Conservation (phyloP, 495 filamentous ascomycete species). For the Lophiostoma macrostomum region DNA sequence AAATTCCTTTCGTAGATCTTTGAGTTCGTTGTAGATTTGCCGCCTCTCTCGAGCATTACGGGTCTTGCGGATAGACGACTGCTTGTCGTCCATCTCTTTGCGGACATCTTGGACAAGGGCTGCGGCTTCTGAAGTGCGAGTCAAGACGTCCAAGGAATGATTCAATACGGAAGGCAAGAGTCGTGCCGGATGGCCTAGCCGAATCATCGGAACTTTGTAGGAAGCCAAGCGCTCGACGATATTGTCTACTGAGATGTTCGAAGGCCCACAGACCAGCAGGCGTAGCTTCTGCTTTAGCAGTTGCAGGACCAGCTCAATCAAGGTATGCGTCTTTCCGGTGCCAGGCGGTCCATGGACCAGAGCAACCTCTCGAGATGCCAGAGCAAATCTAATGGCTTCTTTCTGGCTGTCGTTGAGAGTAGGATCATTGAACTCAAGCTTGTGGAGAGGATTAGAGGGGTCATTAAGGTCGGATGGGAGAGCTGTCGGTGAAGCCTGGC, state of each 20-base stretch:
- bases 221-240: slow-evolving; percentile 91
- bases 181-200: slow-evolving; percentile 89
- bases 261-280: slow-evolving; percentile 89
- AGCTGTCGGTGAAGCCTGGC: slow-evolving; percentile 57
- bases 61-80: slow-evolving; percentile 83
- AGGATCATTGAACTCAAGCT: slow-evolving; percentile 71
- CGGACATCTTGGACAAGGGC: slow-evolving; percentile 88
- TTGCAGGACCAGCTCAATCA: slow-evolving; percentile 92
- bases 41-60: slow-evolving; percentile 73
- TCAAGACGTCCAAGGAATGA: slow-evolving; percentile 90
- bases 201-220: slow-evolving; percentile 79
- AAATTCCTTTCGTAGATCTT: slow-evolving; percentile 83
- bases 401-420: slow-evolving; percentile 87
- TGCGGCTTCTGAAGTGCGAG: slow-evolving; percentile 83
- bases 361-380: slow-evolving; percentile 78
- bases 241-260: slow-evolving; percentile 96
- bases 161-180: slow-evolving; percentile 83
- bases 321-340: slow-evolving; percentile 94
- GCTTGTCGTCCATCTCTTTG: slow-evolving; percentile 88
- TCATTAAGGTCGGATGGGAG: slow-evolving; percentile 47
- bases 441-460: slow-evolving; percentile 40
- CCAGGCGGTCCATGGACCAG: slow-evolving; percentile 95
- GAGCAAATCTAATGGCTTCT: slow-evolving; percentile 83
- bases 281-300: slow-evolving; percentile 67
- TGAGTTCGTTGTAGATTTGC: slow-evolving; percentile 80